Evolutionary conservation across 2,329 filamentous ascomycete species (phyloP), one percentile per base, ranked within the genome.

Genomic region (Penicillium olsonii): DNA sequence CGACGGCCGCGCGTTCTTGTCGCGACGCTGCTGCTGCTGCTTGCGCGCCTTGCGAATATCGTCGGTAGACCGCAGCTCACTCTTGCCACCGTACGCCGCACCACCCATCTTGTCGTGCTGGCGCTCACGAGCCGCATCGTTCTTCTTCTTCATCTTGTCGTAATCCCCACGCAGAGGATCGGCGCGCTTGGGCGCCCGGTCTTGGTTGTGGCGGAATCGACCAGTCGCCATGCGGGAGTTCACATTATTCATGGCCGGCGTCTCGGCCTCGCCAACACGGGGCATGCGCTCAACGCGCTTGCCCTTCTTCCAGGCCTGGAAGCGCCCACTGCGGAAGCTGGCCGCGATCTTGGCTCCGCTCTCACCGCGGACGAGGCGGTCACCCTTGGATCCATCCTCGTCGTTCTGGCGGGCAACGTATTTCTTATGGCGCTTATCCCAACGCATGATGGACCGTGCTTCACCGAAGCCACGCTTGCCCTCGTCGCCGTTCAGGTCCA

Each of bases 341-440:
- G 94, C 91, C 1, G 94, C 90, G 62, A 99, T 96, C 78, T 96
- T 97, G 76, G 92, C 90, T 46, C 94, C 94, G 65, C 84, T 90
- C 75, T 99, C 94, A 63, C 94, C 92, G 55, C 84, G 82, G 48
- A 96, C 87, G 75, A 96, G 86, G 40, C 82, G 81, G 66, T 85
- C 87, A 29, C 82, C 82, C 63, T 84, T 85, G 24, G 84, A 95
- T 33, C 94, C 94, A 74, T 99, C 95, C 61, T 95, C 89, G 74
- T 99, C 94, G 78, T 99, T 97, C 61, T 85, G 85, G 29, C 89
- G 84, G 11, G 89, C 80, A 29, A 99, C 92, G 75, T 97, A 99
- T 74, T 96, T 97, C 75, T 89, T 95, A 65, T 85, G 84, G 72
- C 96, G 95, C 77, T 95, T 92, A 76, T 99, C 94, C 94, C 94